Conservation (phyloP, 2,329 filamentous ascomycete species). For the Neofusicoccum sp. region DNA sequence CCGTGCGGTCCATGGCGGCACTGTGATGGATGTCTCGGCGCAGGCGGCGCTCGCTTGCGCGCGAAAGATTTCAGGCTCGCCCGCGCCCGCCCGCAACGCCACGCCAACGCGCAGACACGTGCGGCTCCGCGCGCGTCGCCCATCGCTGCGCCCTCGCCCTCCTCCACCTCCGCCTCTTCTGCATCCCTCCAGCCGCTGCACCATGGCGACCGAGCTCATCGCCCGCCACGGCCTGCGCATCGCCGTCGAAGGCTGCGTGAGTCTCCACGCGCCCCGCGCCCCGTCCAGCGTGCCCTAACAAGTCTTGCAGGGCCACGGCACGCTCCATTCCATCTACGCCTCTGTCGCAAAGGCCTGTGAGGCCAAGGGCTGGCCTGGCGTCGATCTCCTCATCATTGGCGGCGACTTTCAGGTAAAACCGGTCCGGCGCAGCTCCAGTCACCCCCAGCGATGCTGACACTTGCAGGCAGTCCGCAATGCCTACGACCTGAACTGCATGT, state of each 20-base stretch:
- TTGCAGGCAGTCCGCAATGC: slow-evolving; percentile 80
- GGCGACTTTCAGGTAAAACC: slow-evolving; percentile 83
- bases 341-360: slow-evolving; percentile 71
- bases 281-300: not conserved
- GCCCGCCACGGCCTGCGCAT: slow-evolving; percentile 58
- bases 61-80: not conserved
- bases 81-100: not conserved
- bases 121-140: not conserved
- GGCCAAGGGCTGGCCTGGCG: slow-evolving; percentile 69
- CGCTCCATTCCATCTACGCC: slow-evolving; percentile 87
- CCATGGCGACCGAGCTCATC: not conserved
- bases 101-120: slow-evolving; percentile 1
- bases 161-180: not conserved
- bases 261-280: slow-evolving; percentile 32
- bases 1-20: not conserved
- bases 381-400: slow-evolving; percentile 91
- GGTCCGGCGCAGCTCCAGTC: not conserved
- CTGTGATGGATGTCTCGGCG: not conserved
- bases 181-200: not conserved
- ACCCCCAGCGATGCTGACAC: slow-evolving; percentile 31
- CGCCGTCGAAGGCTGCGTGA: slow-evolving; percentile 84
- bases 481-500: slow-evolving; percentile 83
- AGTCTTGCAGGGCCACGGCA: slow-evolving; percentile 75
- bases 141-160: not conserved
- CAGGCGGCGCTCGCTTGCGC: not conserved